These are phyloP conservation scores for Termitomyces sp. DNA, from an alignment of 768 basidiomycete genomes.

Conservation along the genomic window DNA sequence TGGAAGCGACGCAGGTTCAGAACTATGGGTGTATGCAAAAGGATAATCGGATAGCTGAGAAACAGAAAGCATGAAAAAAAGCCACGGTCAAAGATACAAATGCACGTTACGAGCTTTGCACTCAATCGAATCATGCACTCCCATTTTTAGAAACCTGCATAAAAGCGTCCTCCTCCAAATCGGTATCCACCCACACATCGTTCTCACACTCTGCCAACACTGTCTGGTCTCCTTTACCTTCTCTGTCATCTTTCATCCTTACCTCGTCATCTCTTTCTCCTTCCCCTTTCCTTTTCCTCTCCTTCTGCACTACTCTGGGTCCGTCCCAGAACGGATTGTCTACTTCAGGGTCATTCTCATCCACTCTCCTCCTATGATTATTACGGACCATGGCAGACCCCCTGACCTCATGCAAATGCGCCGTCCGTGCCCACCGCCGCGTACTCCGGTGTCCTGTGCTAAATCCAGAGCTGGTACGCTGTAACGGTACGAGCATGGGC, in stretches of 20 bases:
- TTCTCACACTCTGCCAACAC: conserved; percentile 4
- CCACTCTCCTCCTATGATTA: not conserved
- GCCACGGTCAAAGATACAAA: not conserved
- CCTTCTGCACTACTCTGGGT: not conserved
- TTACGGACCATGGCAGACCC: not conserved
- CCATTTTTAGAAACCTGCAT: not conserved
- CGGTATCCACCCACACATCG: conserved; percentile 15
- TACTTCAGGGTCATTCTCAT: conserved; percentile 4
- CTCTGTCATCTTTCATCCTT: not conserved
- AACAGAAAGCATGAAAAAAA: not conserved
- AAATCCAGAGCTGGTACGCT: not conserved
- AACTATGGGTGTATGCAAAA: not conserved
- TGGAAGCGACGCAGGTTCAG: not conserved
- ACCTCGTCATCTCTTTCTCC: not conserved
- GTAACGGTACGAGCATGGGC: conserved; percentile 22
- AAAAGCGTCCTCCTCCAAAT: conserved; percentile 5
- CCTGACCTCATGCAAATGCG: conserved; percentile 64
- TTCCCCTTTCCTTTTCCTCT: not conserved
- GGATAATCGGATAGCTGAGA: too few relatives aligned
- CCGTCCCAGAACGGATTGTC: conserved; percentile 10
- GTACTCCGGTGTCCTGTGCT: conserved; percentile 31
- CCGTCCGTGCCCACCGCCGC: conserved; percentile 56
- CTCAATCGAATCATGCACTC: not conserved
- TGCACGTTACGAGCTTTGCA: not conserved
- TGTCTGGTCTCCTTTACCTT: not conserved